Conservation (phyloP, 2,329 filamentous ascomycete genomes). For the Periconia sp. region DNA sequence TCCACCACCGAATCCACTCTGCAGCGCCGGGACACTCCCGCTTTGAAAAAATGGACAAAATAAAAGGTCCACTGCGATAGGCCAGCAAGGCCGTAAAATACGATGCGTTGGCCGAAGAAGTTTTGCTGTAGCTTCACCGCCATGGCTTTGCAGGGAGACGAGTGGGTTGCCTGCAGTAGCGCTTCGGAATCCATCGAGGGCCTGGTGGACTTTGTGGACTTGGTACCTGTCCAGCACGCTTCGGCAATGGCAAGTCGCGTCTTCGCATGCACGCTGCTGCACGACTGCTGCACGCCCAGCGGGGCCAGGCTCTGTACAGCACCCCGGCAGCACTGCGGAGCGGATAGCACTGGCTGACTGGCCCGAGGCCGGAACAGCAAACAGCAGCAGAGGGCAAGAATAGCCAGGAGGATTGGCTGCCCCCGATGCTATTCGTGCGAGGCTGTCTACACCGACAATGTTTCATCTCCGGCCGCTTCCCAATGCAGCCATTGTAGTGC, state of each 20-base stretch:
- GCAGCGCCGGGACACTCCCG: conserved; percentile 15
- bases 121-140: conserved; percentile 38
- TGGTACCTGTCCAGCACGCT: conserved; percentile 16
- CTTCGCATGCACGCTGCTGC: conserved; percentile 26
- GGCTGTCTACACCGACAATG: conserved; percentile 35
- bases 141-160: conserved; percentile 30
- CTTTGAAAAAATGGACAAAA: conserved; percentile 11
- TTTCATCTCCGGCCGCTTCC: conserved; percentile 37
- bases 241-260: conserved; percentile 26
- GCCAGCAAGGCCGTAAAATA: conserved; percentile 20
- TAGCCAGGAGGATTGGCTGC: conserved; percentile 13
- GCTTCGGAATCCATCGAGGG: conserved; percentile 22
- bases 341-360: conserved; percentile 12
- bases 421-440: conserved; percentile 23
- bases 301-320: conserved; percentile 14
- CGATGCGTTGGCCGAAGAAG: conserved; percentile 30
- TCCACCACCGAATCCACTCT: conserved; percentile 28
- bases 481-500: conserved; percentile 23
- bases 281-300: conserved; percentile 27
- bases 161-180: conserved; percentile 43
- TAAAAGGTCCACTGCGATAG: conserved; percentile 24
- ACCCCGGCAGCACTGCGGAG: conserved; percentile 20
- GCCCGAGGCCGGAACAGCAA: conserved; percentile 32
- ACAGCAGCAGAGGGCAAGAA: conserved; percentile 18
- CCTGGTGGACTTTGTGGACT: conserved; percentile 16